Evolutionary conservation across 371 early-diverging fungal genomes (phyloP), one percentile per base, ranked within the genome.

Genomic region (Mortierella sp.): DNA sequence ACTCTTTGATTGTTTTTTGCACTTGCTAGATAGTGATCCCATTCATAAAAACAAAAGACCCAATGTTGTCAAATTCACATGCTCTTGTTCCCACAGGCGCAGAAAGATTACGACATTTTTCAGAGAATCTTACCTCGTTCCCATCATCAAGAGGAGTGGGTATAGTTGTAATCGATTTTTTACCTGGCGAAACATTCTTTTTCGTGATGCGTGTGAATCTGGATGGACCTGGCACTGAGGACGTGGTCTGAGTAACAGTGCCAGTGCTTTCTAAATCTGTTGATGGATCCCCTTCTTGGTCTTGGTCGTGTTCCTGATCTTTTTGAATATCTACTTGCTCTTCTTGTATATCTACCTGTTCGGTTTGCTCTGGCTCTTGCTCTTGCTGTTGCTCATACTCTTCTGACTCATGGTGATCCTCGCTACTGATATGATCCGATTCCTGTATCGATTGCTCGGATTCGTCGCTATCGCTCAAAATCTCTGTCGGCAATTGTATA

Each of bases 181-280:
- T 75, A 28, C 23, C 61, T 22, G 80, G 65, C 0, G 68, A 56
- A 2, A 26, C 32, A 23, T 51, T 64, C 35, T 66, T 57, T 37
- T 74, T 74, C 2, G 75, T 55, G 22, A 80, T 61, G 3, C 81
- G 68, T 0, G 81, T 75, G 42, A 80, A 80, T n/a, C 75, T 63
- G 8, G 75, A 37, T 0, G 80, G 67, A 23, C 73, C 73, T 5
- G 70, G 66, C 6, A 66, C 40, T 0, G 67, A 19, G n/a, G 37
- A 42, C 23, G 42, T 17, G 5, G n/a, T 13, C 28, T 10, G 42
- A 12, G n/a, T 7, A 17, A n/a, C 47, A 13, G 47, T 17, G 17
- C n/a, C 5, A 8, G 47, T n/a, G 13, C 47, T n/a, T n/a, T 47
- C n/a, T n/a, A n/a, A n/a, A 47, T 47, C 47, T 47, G n/a, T n/a